Conservation (phyloP, 2,329 filamentous ascomycete species). For the Stachybotrys chlorohalonatus region DNA sequence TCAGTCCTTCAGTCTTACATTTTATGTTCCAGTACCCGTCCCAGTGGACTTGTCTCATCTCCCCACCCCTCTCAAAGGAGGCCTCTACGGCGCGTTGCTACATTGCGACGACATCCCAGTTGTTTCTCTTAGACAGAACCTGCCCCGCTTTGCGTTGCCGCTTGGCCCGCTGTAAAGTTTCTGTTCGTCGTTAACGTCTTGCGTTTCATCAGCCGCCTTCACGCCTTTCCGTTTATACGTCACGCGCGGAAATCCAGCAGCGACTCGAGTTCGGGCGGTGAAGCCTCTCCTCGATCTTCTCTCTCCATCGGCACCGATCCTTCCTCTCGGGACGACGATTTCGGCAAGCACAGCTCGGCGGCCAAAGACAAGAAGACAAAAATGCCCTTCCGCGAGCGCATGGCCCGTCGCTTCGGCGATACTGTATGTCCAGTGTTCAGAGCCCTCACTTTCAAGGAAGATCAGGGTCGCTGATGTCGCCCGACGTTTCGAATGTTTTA, state of each 20-base stretch:
- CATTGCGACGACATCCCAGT: background rate
- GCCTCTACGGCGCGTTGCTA: too few species aligned
- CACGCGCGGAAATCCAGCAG: slow-evolving; percentile 11
- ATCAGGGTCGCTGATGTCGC: background rate
- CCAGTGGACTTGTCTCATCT: too few species aligned
- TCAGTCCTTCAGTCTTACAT: too few species aligned
- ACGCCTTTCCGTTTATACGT: slow-evolving; percentile 12
- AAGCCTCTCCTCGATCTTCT: background rate
- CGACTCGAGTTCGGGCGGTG: slow-evolving; percentile 5
- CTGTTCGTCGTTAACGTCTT: slow-evolving; percentile 9
- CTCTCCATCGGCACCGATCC: background rate
- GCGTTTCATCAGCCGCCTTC: slow-evolving; percentile 10
- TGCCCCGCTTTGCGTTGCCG: slow-evolving; percentile 2
- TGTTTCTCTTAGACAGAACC: background rate
- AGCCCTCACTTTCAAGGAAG: slow-evolving; percentile 1
- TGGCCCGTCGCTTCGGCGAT: slow-evolving; percentile 39
- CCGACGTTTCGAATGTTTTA: slow-evolving; percentile 20
- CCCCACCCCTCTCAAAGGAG: too few species aligned
- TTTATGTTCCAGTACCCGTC: too few species aligned
- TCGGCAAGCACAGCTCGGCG: slow-evolving; percentile 9
- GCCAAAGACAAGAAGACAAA: slow-evolving; percentile 11
- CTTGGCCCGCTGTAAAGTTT: background rate
- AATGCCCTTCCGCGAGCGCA: slow-evolving; percentile 30
- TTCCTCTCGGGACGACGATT: slow-evolving; percentile 2
- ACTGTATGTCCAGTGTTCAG: slow-evolving; percentile 25